These are phyloP conservation scores for Eurotiales sp. DNA, from an alignment of 2,329 filamentous ascomycete genomes.

Conservation along the genomic window DNA sequence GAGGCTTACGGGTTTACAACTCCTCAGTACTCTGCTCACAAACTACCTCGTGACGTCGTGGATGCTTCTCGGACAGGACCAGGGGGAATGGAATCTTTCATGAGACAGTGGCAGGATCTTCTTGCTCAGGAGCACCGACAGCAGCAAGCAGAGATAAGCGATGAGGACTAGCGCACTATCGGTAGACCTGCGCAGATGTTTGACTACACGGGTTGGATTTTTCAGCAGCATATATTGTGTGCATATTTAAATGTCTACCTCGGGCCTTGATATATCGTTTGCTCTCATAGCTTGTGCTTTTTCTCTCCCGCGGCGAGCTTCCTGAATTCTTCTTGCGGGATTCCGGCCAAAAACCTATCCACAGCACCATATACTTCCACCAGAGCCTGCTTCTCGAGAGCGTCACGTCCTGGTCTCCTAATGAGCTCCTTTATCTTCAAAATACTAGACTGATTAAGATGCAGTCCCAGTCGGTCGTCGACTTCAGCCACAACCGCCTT, in stretches of 20 bases:
- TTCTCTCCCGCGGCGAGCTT: slow-evolving; percentile 85
- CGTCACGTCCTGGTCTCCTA: slow-evolving; percentile 65
- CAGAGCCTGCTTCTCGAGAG: slow-evolving; percentile 72
- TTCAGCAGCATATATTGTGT: background rate
- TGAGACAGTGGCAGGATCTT: slow-evolving; percentile 67
- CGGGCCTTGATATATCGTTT: background rate
- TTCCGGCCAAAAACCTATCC: slow-evolving; percentile 71
- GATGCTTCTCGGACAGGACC: slow-evolving; percentile 63
- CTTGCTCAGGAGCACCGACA: slow-evolving; percentile 40
- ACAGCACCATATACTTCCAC: slow-evolving; percentile 82
- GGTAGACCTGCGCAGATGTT: background rate
- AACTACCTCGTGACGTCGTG: slow-evolving; percentile 89
- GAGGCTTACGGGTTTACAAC: slow-evolving; percentile 83
- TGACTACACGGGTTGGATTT: too few relatives aligned
- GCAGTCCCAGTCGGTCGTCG: slow-evolving; percentile 71
- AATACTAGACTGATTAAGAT: slow-evolving; percentile 76
- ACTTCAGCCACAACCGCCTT: slow-evolving; percentile 72
- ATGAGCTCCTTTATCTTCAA: slow-evolving; percentile 82
- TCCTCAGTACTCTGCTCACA: slow-evolving; percentile 89
- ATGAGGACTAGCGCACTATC: slow-evolving; percentile 26
- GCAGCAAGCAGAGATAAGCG: slow-evolving; percentile 36
- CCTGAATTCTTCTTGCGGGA: slow-evolving; percentile 84
- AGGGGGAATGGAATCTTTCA: slow-evolving; percentile 76
- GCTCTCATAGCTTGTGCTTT: slow-evolving; percentile 90
- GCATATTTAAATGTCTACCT: background rate